phyloP scores from a whole-genome alignment of 257 asterid species.

The Nyctanthes arbortristis region DNA sequence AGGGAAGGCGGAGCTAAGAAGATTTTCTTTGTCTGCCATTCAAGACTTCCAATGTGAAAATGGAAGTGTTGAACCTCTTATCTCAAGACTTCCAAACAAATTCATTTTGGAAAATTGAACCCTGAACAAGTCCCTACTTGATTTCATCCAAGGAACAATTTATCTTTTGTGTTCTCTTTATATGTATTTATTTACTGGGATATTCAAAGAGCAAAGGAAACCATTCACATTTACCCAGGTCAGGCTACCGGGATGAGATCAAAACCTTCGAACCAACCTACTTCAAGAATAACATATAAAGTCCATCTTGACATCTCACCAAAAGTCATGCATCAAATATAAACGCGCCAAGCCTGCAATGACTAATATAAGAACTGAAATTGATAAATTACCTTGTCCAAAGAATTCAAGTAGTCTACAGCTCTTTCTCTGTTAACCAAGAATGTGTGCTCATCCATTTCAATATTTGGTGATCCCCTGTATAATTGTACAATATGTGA shows the following conservation, averaged over 20 bases:
- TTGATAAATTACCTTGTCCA: constrained; percentile 67
- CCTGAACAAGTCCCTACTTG: not conserved
- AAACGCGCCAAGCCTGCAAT: not conserved
- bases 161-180: not conserved
- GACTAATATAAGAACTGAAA: constrained; percentile 5
- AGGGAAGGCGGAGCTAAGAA: not conserved
- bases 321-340: too few relatives aligned
- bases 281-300: not conserved
- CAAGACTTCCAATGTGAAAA: not conserved
- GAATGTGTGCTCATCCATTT: constrained; percentile 96
- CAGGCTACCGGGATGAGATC: not conserved
- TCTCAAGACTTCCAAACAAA: not conserved
- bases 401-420: constrained; percentile 87
- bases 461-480: constrained; percentile 95
- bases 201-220: too few relatives aligned
- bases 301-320: too few relatives aligned
- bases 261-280: not conserved
- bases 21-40: not conserved
- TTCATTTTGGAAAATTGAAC: not conserved
- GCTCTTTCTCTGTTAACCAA: constrained; percentile 97
- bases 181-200: not conserved
- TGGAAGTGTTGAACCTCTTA: not conserved
- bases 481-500: not conserved
- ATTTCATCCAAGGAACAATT: not conserved
- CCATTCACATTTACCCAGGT: not conserved